Evolutionary conservation across 768 basidiomycete species (phyloP).

Genomic region (Tricholoma hemisulphureum): DNA sequence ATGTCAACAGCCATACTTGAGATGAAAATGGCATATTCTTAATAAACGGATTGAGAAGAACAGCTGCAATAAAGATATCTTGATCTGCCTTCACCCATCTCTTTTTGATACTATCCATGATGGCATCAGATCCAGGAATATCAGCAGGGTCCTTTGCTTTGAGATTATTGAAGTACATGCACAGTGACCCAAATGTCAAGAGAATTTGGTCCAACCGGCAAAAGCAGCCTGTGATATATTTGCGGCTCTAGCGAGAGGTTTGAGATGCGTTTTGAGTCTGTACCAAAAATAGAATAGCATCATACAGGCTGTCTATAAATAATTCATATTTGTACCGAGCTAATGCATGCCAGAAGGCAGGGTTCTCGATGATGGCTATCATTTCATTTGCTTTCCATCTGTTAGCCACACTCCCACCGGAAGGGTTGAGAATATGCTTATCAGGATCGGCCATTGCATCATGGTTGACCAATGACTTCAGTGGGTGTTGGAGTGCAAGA

Average conservation of each 20-base stretch:
- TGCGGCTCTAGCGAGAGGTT: constrained; percentile 10
- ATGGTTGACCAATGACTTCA: constrained; percentile 17
- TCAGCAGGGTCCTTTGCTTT: not conserved
- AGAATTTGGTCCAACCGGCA: constrained; percentile 2
- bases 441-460: constrained; percentile 13
- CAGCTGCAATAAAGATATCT: constrained; percentile 26
- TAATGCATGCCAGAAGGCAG: constrained; percentile 29
- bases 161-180: not conserved
- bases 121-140: not conserved
- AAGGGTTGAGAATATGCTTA: constrained; percentile 15
- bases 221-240: not conserved
- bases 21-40: constrained; percentile 10
- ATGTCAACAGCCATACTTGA: constrained; percentile 3
- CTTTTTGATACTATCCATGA: constrained; percentile 14
- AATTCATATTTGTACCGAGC: constrained; percentile 16
- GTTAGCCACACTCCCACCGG: constrained; percentile 23
- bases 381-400: constrained; percentile 26
- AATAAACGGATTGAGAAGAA: constrained; percentile 24
- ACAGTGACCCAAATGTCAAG: constrained; percentile 3
- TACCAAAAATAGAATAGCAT: not conserved
- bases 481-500: constrained; percentile 20
- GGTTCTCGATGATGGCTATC: constrained; percentile 26
- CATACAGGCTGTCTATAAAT: no score
- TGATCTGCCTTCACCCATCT: constrained; percentile 25
- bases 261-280: constrained; percentile 28